A percentile compares a stretch with the other conserved stretches of the same genome.
phyloP scores from a whole-genome alignment of 2,329 filamentous ascomycete genomes.

The Fusarium fracticaudum region DNA sequence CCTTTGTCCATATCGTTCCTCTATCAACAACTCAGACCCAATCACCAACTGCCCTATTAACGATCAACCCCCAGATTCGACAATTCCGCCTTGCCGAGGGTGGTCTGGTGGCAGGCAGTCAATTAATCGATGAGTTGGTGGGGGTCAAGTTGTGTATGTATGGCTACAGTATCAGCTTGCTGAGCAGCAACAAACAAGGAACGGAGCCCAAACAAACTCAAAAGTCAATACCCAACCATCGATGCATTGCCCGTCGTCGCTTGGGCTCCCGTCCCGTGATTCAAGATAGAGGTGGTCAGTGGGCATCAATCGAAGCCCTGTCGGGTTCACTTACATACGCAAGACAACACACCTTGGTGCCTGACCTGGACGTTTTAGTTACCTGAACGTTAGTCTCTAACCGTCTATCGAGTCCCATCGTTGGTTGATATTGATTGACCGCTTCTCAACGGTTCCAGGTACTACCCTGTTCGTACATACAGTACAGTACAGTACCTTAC shows the following conservation, averaged over 20 bases:
- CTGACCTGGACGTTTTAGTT: conserved; percentile 33
- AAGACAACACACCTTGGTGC: conserved; percentile 42
- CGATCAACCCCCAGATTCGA: conserved; percentile 11
- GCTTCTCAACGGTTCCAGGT: conserved; percentile 47
- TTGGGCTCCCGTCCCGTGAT: conserved; percentile 13
- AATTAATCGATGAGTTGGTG: conserved; percentile 22
- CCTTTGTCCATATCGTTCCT: conserved; percentile 17
- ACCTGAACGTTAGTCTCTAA: neutral
- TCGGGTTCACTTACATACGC: conserved; percentile 41
- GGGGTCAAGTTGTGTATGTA: neutral
- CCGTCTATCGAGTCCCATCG: conserved; percentile 26
- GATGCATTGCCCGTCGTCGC: neutral
- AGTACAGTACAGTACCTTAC: neutral
- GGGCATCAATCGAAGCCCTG: conserved; percentile 43
- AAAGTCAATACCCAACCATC: conserved; percentile 4
- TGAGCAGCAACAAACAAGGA: neutral
- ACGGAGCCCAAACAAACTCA: conserved; percentile 1
- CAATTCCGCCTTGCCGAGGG: conserved; percentile 11
- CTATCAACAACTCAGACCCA: conserved; percentile 5
- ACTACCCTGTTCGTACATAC: conserved; percentile 42
- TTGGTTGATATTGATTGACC: conserved; percentile 42
- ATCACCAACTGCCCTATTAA: conserved; percentile 17
- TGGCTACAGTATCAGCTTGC: neutral
- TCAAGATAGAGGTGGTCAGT: conserved; percentile 36
- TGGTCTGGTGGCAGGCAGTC: conserved; percentile 17